A percentile compares a stretch with the other conserved stretches of the same genome.
phyloP scores from a whole-genome alignment of 2,329 filamentous ascomycete genomes.

The Epicoccum nigrum region DNA sequence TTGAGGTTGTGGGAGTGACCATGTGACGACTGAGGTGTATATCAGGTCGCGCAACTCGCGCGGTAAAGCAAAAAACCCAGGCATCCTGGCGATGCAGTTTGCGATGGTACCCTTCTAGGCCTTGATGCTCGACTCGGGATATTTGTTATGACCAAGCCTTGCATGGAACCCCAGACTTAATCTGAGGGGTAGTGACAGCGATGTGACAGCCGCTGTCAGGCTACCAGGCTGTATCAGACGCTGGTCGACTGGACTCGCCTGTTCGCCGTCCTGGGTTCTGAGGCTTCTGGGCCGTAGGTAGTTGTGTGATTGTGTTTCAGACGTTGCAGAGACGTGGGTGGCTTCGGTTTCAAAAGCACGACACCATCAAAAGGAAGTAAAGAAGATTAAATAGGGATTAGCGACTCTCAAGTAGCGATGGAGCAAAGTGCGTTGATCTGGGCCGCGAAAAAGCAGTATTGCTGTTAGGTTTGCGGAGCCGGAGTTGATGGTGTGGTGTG shows the following conservation, averaged over 20 bases:
- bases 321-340: constrained; percentile 6
- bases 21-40: constrained; percentile 36
- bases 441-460: neutral
- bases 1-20: constrained; percentile 27
- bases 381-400: neutral
- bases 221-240: neutral
- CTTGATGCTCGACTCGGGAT: too few relatives aligned
- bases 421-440: neutral
- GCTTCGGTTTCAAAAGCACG: constrained; percentile 5
- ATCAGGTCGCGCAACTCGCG: constrained; percentile 45
- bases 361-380: constrained; percentile 5
- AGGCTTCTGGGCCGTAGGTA: constrained; percentile 3
- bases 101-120: too few relatives aligned
- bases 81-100: neutral
- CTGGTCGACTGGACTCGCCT: neutral
- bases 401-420: neutral
- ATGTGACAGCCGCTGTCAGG: constrained; percentile 11
- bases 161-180: neutral
- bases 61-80: constrained; percentile 34
- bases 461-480: neutral
- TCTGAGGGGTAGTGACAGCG: constrained; percentile 2
- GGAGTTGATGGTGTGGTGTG: constrained; percentile 2
- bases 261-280: constrained; percentile 5
- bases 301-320: constrained; percentile 8
- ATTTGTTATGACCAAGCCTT: neutral